phyloP scores from a whole-genome alignment of 768 basidiomycete species.

The Pleurotus djamor region DNA sequence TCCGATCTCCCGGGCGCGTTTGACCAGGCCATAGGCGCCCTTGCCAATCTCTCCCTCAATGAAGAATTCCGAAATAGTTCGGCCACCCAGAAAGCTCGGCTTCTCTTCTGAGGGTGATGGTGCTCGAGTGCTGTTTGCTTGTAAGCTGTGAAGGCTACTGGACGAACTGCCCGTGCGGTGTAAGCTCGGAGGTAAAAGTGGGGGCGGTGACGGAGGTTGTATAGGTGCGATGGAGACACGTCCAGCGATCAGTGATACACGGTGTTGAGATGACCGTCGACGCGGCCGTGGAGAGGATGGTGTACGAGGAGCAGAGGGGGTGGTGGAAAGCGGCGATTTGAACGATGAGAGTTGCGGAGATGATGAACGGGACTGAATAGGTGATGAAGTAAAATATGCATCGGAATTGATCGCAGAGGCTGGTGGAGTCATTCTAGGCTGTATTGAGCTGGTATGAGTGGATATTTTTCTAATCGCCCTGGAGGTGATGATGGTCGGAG shows the following conservation, averaged over 20 bases:
- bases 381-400: constrained; percentile 27
- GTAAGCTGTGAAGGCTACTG: constrained; percentile 56
- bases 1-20: constrained; percentile 79
- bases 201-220: constrained; percentile 68
- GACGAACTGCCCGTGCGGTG: constrained; percentile 57
- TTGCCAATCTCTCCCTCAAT: constrained; percentile 89
- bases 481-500: constrained; percentile 8
- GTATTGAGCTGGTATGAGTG: constrained; percentile 16
- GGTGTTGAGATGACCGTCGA: constrained; percentile 79
- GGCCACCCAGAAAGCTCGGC: constrained; percentile 53
- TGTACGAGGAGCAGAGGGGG: constrained; percentile 29
- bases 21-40: constrained; percentile 95
- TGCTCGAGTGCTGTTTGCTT: constrained; percentile 56
- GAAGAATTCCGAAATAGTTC: constrained; percentile 82
- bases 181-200: constrained; percentile 58
- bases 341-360: constrained; percentile 20
- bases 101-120: constrained; percentile 53
- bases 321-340: constrained; percentile 16
- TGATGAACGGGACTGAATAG: constrained; percentile 28
- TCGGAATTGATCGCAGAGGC: constrained; percentile 23
- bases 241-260: constrained; percentile 82
- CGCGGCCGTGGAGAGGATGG: constrained; percentile 64
- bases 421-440: constrained; percentile 23
- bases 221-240: constrained; percentile 76
- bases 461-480: constrained; percentile 7